phyloP scores from a whole-genome alignment of 2,329 filamentous ascomycete genomes.

The Triangularia verruculosa region DNA sequence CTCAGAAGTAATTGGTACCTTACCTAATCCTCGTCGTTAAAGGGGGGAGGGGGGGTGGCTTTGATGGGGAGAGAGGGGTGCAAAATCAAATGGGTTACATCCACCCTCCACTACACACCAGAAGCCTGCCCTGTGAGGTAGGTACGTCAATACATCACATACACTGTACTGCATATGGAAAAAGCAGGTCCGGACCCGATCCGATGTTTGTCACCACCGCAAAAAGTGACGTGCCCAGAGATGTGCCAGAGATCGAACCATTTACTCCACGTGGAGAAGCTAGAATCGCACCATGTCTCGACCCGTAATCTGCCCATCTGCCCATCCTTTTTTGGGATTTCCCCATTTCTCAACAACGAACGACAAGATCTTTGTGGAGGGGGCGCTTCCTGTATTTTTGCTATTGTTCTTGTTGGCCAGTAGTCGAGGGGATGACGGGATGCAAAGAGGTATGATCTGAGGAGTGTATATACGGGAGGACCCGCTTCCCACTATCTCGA shows the following conservation, averaged over 20 bases:
- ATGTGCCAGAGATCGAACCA: conserved; percentile 12
- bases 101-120: background rate
- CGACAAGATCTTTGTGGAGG: background rate
- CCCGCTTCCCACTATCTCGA: background rate
- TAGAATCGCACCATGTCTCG: conserved; percentile 13
- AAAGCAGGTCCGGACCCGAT: background rate
- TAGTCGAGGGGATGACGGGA: background rate
- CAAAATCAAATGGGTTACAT: background rate
- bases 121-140: background rate
- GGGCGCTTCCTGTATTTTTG: background rate
- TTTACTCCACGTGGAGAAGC: conserved; percentile 14
- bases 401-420: background rate
- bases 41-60: background rate
- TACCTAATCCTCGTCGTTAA: background rate
- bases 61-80: background rate
- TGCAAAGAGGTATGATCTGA: background rate
- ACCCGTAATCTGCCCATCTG: background rate
- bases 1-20: too few relatives aligned
- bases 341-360: background rate
- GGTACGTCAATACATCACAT: background rate
- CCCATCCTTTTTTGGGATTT: background rate
- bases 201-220: background rate
- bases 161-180: background rate
- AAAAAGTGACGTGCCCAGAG: background rate
- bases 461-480: background rate